Evolutionary conservation across 2,329 filamentous ascomycete species (phyloP).

Genomic region (Verticillium klebahnii): DNA sequence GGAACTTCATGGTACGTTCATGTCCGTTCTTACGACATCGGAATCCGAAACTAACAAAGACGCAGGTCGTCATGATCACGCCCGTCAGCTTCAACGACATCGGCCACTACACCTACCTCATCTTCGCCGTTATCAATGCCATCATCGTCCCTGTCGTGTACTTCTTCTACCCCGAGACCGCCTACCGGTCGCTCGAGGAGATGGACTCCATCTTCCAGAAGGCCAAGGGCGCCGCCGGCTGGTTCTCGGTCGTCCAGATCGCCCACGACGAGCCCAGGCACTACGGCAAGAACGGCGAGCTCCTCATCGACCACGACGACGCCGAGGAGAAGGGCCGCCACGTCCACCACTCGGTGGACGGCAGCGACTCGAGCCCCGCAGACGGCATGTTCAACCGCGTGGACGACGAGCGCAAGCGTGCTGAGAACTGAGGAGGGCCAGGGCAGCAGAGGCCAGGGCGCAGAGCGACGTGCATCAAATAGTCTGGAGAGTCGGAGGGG

Average conservation of each 20-base stretch:
- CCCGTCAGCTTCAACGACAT: conserved; percentile 55
- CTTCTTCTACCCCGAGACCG: conserved; percentile 63
- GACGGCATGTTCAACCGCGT: neutral
- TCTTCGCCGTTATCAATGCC: conserved; percentile 63
- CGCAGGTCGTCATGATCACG: conserved; percentile 53
- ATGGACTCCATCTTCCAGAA: conserved; percentile 63
- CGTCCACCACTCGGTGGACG: neutral
- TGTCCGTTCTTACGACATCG: too few relatives aligned
- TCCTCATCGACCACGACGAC: conserved; percentile 43
- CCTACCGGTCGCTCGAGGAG: conserved; percentile 59
- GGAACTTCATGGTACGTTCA: conserved; percentile 47
- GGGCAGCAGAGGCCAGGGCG: neutral
- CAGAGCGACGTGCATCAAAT: neutral
- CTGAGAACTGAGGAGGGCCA: neutral
- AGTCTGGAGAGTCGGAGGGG: neutral
- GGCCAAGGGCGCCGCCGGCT: conserved; percentile 36
- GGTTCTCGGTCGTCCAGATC: conserved; percentile 29
- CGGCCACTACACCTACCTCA: conserved; percentile 56
- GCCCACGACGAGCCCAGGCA: conserved; percentile 44
- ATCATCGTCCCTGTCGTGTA: conserved; percentile 54
- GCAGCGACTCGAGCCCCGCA: neutral
- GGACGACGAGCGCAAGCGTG: neutral
- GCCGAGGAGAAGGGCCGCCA: conserved; percentile 28
- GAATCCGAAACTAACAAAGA: too few relatives aligned
- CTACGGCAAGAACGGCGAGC: conserved; percentile 56